phyloP scores from a whole-genome alignment of 441 rosid species.

The Jatropha podagrica region DNA sequence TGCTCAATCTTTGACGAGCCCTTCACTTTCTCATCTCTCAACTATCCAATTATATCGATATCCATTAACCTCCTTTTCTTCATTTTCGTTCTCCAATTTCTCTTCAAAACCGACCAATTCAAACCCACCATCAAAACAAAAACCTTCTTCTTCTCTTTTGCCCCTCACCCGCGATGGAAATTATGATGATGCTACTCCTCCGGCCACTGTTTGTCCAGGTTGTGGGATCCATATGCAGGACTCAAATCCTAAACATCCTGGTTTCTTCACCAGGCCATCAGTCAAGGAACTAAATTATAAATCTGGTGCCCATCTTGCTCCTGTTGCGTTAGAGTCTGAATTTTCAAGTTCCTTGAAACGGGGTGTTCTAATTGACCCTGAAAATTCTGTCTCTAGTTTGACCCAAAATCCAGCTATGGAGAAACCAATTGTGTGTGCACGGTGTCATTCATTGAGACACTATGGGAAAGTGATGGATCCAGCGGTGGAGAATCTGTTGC shows the following conservation, averaged over 20 bases:
- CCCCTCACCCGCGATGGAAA: slow-evolving; percentile 75
- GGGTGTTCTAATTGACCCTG: slow-evolving; percentile 49
- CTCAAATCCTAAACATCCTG: slow-evolving; percentile 61
- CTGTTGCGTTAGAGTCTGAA: slow-evolving; percentile 54
- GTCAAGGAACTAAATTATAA: slow-evolving; percentile 35
- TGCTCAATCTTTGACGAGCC: slow-evolving; percentile 9
- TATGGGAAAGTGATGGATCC: slow-evolving; percentile 89
- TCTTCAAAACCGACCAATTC: slow-evolving; percentile 19
- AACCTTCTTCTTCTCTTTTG: slow-evolving; percentile 23
- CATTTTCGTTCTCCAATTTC: slow-evolving; percentile 16
- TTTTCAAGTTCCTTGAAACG: slow-evolving; percentile 55
- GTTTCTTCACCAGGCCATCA: slow-evolving; percentile 70
- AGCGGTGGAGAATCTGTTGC: slow-evolving; percentile 79
- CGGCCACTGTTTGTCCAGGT: slow-evolving; percentile 70
- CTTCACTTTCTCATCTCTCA: slow-evolving; percentile 7
- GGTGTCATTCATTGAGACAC: slow-evolving; percentile 87
- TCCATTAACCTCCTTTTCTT: slow-evolving; percentile 16
- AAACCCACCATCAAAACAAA: slow-evolving; percentile 17
- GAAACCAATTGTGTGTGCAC: slow-evolving; percentile 69
- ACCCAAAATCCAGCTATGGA: slow-evolving; percentile 13
- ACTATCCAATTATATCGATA: neutral
- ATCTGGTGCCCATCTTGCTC: slow-evolving; percentile 39
- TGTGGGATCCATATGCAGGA: slow-evolving; percentile 89
- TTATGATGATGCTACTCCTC: slow-evolving; percentile 54
- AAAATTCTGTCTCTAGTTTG: slow-evolving; percentile 13